Conservation (phyloP, 2,329 filamentous ascomycete genomes). For the Thelonectria rubi region DNA sequence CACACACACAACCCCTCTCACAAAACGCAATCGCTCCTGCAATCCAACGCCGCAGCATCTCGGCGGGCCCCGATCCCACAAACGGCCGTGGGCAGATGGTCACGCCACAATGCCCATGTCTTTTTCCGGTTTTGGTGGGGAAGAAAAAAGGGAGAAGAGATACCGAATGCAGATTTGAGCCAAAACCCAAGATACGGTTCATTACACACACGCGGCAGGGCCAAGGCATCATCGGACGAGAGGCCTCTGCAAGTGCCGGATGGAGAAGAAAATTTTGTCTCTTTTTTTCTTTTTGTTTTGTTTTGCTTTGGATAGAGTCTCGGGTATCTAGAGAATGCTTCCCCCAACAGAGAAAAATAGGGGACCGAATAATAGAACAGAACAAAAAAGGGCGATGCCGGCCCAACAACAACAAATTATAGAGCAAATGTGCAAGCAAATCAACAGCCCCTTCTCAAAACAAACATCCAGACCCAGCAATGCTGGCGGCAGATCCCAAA, state of each 20-base stretch:
- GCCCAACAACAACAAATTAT: too few relatives aligned
- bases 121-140: background rate
- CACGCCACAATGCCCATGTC: constrained; percentile 31
- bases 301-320: background rate
- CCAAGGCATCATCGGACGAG: background rate
- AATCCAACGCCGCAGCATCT: constrained; percentile 10
- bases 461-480: background rate
- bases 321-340: constrained; percentile 26
- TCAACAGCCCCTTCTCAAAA: too few relatives aligned
- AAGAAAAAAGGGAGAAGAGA: background rate
- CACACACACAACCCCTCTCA: too few relatives aligned
- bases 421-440: too few relatives aligned
- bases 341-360: background rate
- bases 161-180: constrained; percentile 7
- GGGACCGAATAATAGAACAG: background rate
- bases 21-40: too few relatives aligned
- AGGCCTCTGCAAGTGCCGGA: background rate
- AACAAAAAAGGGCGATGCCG: background rate
- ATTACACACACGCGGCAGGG: too few relatives aligned
- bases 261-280: background rate
- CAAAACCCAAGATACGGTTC: background rate
- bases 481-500: background rate
- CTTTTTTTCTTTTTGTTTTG: background rate
- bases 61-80: constrained; percentile 35
- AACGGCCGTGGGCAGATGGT: constrained; percentile 38